Evolutionary conservation across 345 rosid species (phyloP).

Genomic region (Citrus sp.): DNA sequence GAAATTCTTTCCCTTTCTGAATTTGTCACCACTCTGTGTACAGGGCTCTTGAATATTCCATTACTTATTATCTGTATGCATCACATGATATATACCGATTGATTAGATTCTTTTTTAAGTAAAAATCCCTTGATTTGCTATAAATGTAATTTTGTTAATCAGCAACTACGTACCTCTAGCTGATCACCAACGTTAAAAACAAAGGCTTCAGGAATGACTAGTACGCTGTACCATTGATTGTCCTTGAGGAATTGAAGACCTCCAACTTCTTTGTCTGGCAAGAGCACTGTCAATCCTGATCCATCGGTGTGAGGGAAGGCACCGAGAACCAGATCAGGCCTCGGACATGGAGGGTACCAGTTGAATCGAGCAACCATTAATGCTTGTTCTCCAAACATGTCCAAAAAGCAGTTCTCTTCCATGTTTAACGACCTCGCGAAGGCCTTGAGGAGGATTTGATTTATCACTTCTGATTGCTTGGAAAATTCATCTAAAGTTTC

Average conservation of each 20-base stretch:
- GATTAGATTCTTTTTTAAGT: not conserved
- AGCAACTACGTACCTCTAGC: constrained; percentile 31
- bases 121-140: no score
- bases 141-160: not conserved
- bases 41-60: constrained; percentile 56
- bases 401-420: constrained; percentile 43
- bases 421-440: constrained; percentile 51
- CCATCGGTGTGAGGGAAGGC: constrained; percentile 59
- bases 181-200: constrained; percentile 60
- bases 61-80: constrained; percentile 52
- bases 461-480: constrained; percentile 18
- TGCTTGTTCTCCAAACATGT: constrained; percentile 43
- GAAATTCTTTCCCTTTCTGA: constrained; percentile 44
- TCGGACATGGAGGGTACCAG: constrained; percentile 58
- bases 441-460: constrained; percentile 35
- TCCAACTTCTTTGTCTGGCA: constrained; percentile 53
- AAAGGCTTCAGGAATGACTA: constrained; percentile 41
- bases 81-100: not conserved
- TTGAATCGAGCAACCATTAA: constrained; percentile 45
- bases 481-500: constrained; percentile 38
- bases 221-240: constrained; percentile 47
- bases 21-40: constrained; percentile 54
- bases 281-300: constrained; percentile 49
- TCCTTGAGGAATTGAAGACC: constrained; percentile 53
- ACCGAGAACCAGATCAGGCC: constrained; percentile 52